Evolutionary conservation across 352 stramenopile genomes (phyloP), one percentile per base, ranked within the genome.

Genomic region (Globisporangium radiosum): DNA sequence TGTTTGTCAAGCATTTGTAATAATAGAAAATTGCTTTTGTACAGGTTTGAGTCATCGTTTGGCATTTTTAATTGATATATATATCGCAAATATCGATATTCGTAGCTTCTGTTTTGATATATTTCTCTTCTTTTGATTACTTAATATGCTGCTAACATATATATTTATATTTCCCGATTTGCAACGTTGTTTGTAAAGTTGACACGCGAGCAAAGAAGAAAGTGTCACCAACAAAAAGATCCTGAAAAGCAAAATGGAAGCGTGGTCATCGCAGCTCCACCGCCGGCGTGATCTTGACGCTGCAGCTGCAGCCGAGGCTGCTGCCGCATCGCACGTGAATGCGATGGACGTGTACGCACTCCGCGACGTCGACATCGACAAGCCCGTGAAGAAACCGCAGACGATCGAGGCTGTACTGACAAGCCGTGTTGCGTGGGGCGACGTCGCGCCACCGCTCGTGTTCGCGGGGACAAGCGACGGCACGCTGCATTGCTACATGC

Each of bases 401-500:
- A 69, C 83, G 64, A 81, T 75, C 36, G 73, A 84, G 40, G 60
- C 64, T 14, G 42, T 90, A 11, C 69, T 87, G 15, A 65, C 62
- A 40, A 89, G 81, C 55, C 25, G 59, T 25, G 54, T 72, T 14
- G 56, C 67, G 1, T 73, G 71, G 60, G 67, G 52, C 19, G 73
- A 77, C 2, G 40, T 73, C 33, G 73, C 39, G 6, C 15, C 77
- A 37, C 74, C 77, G 56, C 65, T 88, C 38, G 51, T 89, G 36
- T 88, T 81, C 54, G 38, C 87, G 7, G 84, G 79, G 47, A 69
- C 71, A 48, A 80, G 66, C 45, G 83, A 90, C 64, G 65, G 68
- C 43, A 71, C 72, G 53, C 61, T 93, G 44, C 79, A 88, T 58
- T 75, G 75, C 56, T 84, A 83, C 66, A 62, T 76, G 49, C 69